Evolutionary conservation across 306 rosid species (phyloP).

Genomic region (Citrullus colocynthis): DNA sequence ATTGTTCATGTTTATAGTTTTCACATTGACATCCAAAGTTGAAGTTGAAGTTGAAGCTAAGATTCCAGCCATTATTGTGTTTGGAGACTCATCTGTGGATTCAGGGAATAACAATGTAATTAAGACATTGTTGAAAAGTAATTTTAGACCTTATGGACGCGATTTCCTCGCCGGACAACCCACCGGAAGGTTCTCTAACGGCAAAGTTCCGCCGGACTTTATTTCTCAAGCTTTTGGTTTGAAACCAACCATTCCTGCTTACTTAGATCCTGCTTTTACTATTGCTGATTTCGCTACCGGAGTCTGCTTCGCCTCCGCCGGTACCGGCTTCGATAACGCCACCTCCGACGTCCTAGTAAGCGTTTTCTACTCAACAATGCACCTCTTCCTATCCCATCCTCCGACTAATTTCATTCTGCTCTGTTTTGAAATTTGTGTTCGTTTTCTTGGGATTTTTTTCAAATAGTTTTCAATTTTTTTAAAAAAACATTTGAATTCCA

Average conservation of each 20-base stretch:
- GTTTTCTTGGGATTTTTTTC: too few relatives aligned
- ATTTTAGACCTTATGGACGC: constrained; percentile 38
- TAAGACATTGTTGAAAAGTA: constrained; percentile 25
- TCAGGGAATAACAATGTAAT: constrained; percentile 33
- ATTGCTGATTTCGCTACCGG: constrained; percentile 38
- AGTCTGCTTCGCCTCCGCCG: constrained; percentile 47
- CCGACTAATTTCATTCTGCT: too few relatives aligned
- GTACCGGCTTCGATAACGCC: constrained; percentile 41
- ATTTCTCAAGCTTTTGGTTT: constrained; percentile 31
- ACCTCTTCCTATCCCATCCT: too few relatives aligned
- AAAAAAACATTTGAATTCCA: too few relatives aligned
- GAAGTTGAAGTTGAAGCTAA: neutral
- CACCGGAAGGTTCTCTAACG: constrained; percentile 36
- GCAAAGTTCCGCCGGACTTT: constrained; percentile 31
- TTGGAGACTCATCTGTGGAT: constrained; percentile 45
- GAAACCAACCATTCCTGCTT: constrained; percentile 30
- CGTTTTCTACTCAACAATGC: neutral
- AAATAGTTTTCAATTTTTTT: too few relatives aligned
- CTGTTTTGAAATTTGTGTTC: too few relatives aligned
- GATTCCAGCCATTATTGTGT: constrained; percentile 37
- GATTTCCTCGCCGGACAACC: constrained; percentile 28
- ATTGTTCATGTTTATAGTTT: too few relatives aligned
- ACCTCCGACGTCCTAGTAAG: constrained; percentile 37
- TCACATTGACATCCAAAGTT: neutral
- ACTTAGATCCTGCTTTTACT: constrained; percentile 26